phyloP scores from a whole-genome alignment of 2,329 filamentous ascomycete genomes.

The Penicillium sp. region DNA sequence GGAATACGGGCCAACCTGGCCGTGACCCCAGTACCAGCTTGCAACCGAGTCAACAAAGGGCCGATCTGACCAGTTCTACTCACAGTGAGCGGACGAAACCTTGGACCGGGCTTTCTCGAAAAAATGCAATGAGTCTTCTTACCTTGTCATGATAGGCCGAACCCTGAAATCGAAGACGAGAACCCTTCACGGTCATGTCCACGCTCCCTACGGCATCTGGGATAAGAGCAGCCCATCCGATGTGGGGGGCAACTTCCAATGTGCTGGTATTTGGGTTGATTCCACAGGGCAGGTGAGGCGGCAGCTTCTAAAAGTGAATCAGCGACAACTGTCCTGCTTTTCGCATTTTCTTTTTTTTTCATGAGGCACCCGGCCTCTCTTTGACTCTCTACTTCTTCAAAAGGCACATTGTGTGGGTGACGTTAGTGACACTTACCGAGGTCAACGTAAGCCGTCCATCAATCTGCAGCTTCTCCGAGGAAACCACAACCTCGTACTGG shows the following conservation, averaged over 20 bases:
- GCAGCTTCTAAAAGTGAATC: not conserved
- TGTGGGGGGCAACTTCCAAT: constrained; percentile 22
- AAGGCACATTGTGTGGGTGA: too few relatives aligned
- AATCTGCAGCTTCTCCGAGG: constrained; percentile 9
- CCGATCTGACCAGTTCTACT: constrained; percentile 40
- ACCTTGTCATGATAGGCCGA: constrained; percentile 45
- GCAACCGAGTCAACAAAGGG: constrained; percentile 29
- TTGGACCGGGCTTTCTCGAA: not conserved
- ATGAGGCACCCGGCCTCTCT: not conserved
- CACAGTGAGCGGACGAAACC: not conserved
- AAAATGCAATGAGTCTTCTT: not conserved
- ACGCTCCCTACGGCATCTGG: constrained; percentile 31
- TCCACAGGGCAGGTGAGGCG: constrained; percentile 15
- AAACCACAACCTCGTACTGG: constrained; percentile 10
- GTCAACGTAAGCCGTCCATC: constrained; percentile 9
- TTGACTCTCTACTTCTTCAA: not conserved
- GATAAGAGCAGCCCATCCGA: constrained; percentile 37
- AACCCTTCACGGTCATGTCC: constrained; percentile 27
- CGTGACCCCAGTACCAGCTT: constrained; percentile 46
- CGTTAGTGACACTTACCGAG: constrained; percentile 6
- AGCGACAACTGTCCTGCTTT: not conserved
- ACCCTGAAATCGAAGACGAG: constrained; percentile 30
- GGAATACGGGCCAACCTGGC: constrained; percentile 37
- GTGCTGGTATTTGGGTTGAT: constrained; percentile 3
- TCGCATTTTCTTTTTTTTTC: too few relatives aligned